Evolutionary conservation across 495 filamentous ascomycete genomes (phyloP).

Genomic region (Neurospora sp.): DNA sequence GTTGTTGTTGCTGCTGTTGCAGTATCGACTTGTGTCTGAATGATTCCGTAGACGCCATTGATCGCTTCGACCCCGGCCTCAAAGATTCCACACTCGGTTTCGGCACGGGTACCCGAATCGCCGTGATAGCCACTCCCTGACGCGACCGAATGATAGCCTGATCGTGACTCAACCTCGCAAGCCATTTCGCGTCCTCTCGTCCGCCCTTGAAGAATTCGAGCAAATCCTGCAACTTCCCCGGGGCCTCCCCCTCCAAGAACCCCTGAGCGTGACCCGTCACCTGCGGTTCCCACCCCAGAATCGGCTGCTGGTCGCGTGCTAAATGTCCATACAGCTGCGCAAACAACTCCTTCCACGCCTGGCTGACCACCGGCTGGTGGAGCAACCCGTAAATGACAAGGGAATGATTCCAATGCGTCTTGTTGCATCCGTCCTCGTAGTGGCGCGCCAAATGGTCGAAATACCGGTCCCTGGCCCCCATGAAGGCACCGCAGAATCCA

Average conservation of each 20-base stretch:
- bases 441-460: conserved; percentile 41
- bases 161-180: conserved; percentile 32
- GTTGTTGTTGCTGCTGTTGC: conserved; percentile 6
- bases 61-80: not conserved
- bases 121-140: conserved; percentile 1
- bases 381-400: conserved; percentile 41
- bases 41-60: conserved; percentile 5
- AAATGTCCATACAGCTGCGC: conserved; percentile 28
- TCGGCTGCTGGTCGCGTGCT: conserved; percentile 31
- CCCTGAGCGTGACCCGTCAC: conserved; percentile 38
- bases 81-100: conserved; percentile 2
- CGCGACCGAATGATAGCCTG: conserved; percentile 31
- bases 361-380: conserved; percentile 37
- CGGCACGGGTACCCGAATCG: not conserved
- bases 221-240: conserved; percentile 39
- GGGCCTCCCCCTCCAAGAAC: conserved; percentile 36
- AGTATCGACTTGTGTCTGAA: not conserved
- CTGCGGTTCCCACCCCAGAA: conserved; percentile 36
- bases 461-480: conserved; percentile 36
- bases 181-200: conserved; percentile 29
- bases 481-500: conserved; percentile 40
- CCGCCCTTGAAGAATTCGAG: conserved; percentile 38
- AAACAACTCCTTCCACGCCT: conserved; percentile 35
- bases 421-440: conserved; percentile 38
- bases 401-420: conserved; percentile 38